Base-by-base conservation (phyloP, 176 grass and related monocot species). In the maize (Zea mays) region DNA sequence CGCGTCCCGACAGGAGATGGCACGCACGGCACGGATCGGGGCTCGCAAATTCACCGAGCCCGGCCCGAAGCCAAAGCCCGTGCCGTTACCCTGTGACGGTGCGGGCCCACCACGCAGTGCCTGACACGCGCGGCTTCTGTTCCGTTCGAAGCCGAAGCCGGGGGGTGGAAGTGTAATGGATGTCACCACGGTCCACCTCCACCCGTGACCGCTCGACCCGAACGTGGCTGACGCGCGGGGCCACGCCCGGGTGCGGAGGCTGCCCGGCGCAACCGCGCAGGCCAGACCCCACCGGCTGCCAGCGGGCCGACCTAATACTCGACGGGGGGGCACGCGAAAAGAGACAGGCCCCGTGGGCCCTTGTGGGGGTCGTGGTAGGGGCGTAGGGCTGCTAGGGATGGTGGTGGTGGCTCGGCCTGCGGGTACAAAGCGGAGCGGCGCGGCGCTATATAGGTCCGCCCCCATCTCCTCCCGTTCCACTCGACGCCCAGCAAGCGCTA, bases 281-380 rank as follows among this genome's bases (percentile, higher is more conserved):
- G 59, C 60, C 1, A 15, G 62, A 65, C 40, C 57, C 20, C 52
- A 27, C 27, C 27, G 76, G 69, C 36, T 45, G 49, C 59, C 58
- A 71, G 40, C 77, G 55, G 75, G 61, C 45, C 40, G 43, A 44
- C 45, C 69, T 42, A 70, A 77, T 27, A 27, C 72, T 57, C 5
- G 67, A 19, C 77, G 71, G 40, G 76, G 86, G 27, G 27, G 27
- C 86, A 81, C 81, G 81, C 86, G 76, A 80, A 81, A 2, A 70
- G 52, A 84, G 80, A 15, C 4, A 1, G 58, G 66, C 43, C 13
- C 1, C 15, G 44, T 17, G 71, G 81, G 8, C 46, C 86, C 76
- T 8, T 1, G n/a, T 1, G 50, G 50, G 20, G 12, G 34, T 7
- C 39, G 39, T 19, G 8, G 57, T 58, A 52, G 64, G 71, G 47